Base-by-base conservation (phyloP, 2,329 filamentous ascomycete species). In the Cadophora gregata region DNA sequence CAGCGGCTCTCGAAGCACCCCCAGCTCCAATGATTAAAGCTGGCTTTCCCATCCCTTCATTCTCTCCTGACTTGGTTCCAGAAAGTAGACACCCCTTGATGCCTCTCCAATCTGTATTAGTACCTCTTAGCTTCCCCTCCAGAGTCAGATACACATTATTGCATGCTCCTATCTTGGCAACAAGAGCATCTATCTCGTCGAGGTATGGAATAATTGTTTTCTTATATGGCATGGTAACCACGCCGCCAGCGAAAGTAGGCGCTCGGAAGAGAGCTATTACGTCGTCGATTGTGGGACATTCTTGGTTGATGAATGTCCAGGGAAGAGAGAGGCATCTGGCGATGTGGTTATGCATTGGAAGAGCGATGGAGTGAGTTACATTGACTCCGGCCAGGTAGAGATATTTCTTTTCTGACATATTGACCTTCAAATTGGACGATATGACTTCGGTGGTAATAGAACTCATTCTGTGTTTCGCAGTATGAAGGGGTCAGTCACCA, bases 161-260 rank as follows among this genome's bases (percentile, higher is more conserved):
- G 79, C 90, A 90, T 62, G 91, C 91, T 62, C 91, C 91, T 21
- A 93, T 88, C 36, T 88, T 86, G 47, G 84, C 83, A 72, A 87
- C 91, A 77, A 92, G 89, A 29, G 86, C 83, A 19, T 90, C 93
- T 45, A 93, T 80, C 62, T 88, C 86, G 75, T 94, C 90, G 3
- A 94, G 84, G 72, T 91, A 84, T 0, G 86, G 82, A 69, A 93
- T 86, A 75, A 94, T 92, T 71, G 86, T 82, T 27, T 93, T 86
- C 77, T 95, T 95, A 82, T 93, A 89, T 0, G 92, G 92, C 91
- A 94, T 94, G 25, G 91, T 94, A 36, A 94, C 87, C 2, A 90
- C 88, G 24, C 88, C 78, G 84, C 88, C 88, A 73, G 88, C 90
- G 76, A 88, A 90, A 67, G 82, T 79, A 19, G 85, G 83, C 67